Conservation (phyloP, 306 rosid genomes). For the Cucumis melo region DNA sequence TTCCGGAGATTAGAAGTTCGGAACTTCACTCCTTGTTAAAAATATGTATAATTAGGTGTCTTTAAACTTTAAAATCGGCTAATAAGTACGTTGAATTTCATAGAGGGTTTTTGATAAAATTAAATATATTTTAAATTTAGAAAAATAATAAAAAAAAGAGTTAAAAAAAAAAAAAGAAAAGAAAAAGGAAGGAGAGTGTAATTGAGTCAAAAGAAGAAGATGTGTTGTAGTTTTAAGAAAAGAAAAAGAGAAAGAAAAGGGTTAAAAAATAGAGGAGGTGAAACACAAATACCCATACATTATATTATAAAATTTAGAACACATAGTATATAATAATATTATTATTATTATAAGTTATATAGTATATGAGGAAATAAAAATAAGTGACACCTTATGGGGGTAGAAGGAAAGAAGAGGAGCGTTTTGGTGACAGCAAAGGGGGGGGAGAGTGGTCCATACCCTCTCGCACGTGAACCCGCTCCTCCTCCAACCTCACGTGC, state of each 20-base stretch:
- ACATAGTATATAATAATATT: neutral
- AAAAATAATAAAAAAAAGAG: too few relatives aligned
- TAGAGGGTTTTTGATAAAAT: too few relatives aligned
- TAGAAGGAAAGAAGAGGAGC: neutral
- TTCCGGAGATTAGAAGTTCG: too few relatives aligned
- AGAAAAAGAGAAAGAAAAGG: too few relatives aligned
- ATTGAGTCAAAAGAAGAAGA: neutral
- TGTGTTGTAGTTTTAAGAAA: neutral
- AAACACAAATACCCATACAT: neutral
- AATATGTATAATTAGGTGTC: too few relatives aligned
- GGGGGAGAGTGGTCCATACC: neutral
- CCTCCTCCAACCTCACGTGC: slow-evolving; percentile 5
- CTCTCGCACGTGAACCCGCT: slow-evolving; percentile 4
- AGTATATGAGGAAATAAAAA: neutral
- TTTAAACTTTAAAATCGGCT: too few relatives aligned
- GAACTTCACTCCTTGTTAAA: too few relatives aligned
- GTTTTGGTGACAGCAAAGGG: neutral
- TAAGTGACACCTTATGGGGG: neutral
- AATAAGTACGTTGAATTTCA: too few relatives aligned
- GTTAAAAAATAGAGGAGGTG: neutral
- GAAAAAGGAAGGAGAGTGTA: neutral
- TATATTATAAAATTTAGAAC: neutral
- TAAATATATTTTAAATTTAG: too few relatives aligned
- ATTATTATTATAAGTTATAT: neutral
- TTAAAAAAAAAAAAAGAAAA: too few relatives aligned